Base-by-base conservation (phyloP, 2,329 filamentous ascomycete genomes). In the Talaromyces verruculosus region DNA sequence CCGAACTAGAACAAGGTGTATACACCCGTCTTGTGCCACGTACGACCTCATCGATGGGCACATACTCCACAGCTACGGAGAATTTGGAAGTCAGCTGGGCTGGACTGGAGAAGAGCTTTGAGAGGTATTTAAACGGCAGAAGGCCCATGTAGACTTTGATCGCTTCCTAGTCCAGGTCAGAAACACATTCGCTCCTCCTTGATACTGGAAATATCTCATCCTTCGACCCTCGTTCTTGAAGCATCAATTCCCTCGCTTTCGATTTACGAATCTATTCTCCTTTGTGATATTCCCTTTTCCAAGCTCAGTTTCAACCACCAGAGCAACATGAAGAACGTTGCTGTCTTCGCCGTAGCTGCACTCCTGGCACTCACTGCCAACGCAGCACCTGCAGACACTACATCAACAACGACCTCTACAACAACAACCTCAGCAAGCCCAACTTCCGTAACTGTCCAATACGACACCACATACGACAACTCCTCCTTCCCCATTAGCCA, bases 401-500 rank as follows among this genome's bases (percentile, higher is more conserved):
- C 25, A n/a, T 10, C 25, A 7, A 22, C n/a, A 3, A 35, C 51
- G 2, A 30, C 28, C 43, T 19, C 43, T 47, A 19, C 22, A 5
- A 19, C 30, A 13, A 39, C 33, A 2, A 33, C 33, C 28, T 33
- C 49, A 33, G 49, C 49, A 33, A 19, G 33, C 3, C 8, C 33
- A 57, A 60, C 61, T n/a, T n/a, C 60, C 7, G 58, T 80, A 61
- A 77, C 73, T 76, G 89, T 93, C 73, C 89, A 88, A 69, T 94
- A 89, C 78, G 91, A 93, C 79, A 79, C 80, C 22, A 87, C 84
- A 74, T 95, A 91, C 80, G 91, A 93, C 74, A 80, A 89, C 68
- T 75, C 75, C 55, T 70, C 70, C 67, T 84, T 87, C 66, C 81
- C 85, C 53, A 76, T 93, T 64, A 82, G 78, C 39, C 76, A 73